Evolutionary conservation across 1,284 basidiomycete genomes (phyloP).

Genomic region (Thelephora terrestris): DNA sequence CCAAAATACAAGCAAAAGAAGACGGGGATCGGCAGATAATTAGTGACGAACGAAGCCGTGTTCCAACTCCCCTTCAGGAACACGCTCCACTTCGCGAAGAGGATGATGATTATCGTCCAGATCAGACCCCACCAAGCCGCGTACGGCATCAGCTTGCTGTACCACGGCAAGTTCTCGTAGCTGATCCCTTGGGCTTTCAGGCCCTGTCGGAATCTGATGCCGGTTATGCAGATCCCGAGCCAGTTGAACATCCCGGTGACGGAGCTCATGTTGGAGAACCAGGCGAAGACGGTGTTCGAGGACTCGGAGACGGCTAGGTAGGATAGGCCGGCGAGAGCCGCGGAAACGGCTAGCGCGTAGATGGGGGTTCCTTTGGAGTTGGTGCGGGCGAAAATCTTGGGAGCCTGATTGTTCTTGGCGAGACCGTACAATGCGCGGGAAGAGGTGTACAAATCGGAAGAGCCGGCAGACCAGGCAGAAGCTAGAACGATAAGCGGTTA

Average conservation of each 20-base stretch:
- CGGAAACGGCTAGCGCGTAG: constrained; percentile 56
- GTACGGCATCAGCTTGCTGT: constrained; percentile 51
- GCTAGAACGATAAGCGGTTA: constrained; percentile 53
- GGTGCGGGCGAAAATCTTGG: too few relatives aligned
- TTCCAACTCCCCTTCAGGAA: constrained; percentile 59
- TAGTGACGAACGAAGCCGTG: constrained; percentile 56
- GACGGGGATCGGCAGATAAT: too few relatives aligned
- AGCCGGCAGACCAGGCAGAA: constrained; percentile 82
- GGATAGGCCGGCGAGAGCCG: constrained; percentile 62
- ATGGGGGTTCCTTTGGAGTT: too few relatives aligned
- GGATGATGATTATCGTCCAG: too few relatives aligned
- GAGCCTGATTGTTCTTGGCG: too few relatives aligned
- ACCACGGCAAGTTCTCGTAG: constrained; percentile 57
- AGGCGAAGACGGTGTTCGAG: too few relatives aligned
- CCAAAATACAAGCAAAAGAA: constrained; percentile 58
- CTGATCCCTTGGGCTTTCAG: constrained; percentile 66
- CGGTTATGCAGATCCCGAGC: constrained; percentile 73
- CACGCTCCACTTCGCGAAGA: too few relatives aligned
- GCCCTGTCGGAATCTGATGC: constrained; percentile 72
- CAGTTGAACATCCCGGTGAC: too few relatives aligned
- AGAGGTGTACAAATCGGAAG: constrained; percentile 73
- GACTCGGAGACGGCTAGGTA: too few relatives aligned
- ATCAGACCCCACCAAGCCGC: constrained; percentile 67
- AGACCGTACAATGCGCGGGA: too few relatives aligned
- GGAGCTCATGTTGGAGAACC: too few relatives aligned